phyloP scores from a whole-genome alignment of 371 early-diverging fungal genomes.

The Polyrhizophydium stewartii region DNA sequence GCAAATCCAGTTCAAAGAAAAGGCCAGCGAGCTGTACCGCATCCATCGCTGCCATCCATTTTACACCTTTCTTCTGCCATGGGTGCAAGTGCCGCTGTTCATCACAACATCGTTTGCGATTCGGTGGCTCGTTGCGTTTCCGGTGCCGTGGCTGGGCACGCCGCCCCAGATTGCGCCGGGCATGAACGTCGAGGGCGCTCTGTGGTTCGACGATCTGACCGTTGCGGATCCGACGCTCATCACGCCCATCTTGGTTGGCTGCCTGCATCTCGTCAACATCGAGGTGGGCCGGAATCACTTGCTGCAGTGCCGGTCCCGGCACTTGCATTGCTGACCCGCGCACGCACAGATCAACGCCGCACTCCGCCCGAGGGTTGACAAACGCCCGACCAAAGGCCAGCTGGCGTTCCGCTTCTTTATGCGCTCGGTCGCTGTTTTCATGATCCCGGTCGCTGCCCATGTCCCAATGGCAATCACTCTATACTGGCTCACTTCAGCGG shows the following conservation, averaged over 20 bases:
- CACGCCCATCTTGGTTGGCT: constrained; percentile 64
- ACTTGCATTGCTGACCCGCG: background rate
- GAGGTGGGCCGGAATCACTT: constrained; percentile 66
- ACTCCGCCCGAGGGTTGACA: constrained; percentile 2
- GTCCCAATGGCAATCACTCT: constrained; percentile 54
- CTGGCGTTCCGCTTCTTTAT: constrained; percentile 34
- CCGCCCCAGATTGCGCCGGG: constrained; percentile 17
- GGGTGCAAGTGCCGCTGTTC: constrained; percentile 74
- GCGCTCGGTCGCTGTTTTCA: constrained; percentile 54
- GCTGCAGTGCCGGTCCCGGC: background rate
- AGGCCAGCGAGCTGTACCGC: constrained; percentile 56
- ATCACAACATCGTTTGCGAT: constrained; percentile 65
- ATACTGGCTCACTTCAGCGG: constrained; percentile 33
- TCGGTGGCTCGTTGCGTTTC: constrained; percentile 60
- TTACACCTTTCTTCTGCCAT: constrained; percentile 60
- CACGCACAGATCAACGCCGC: constrained; percentile 9
- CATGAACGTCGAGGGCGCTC: constrained; percentile 22
- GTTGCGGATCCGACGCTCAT: constrained; percentile 52
- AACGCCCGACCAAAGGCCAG: constrained; percentile 1
- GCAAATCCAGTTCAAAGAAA: constrained; percentile 44
- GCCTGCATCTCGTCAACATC: constrained; percentile 62
- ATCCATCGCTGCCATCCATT: constrained; percentile 60
- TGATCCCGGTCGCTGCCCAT: constrained; percentile 65
- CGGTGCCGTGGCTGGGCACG: constrained; percentile 47
- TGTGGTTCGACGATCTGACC: constrained; percentile 37